These are phyloP conservation scores for Saussurea involucrata DNA, from an alignment of 129 eudicot species.

Conservation along the genomic window DNA sequence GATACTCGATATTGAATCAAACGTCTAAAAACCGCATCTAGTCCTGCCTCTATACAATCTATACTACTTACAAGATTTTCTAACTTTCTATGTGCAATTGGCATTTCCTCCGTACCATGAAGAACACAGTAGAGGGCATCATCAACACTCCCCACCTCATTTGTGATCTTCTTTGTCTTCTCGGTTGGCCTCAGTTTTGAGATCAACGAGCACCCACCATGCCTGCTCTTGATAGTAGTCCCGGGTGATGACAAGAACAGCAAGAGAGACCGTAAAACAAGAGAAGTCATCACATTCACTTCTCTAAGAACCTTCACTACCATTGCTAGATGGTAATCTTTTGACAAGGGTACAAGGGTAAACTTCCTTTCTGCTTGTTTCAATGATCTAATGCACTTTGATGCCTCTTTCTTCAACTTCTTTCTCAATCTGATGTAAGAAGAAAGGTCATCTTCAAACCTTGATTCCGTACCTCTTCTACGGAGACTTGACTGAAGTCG, in stretches of 20 bases:
- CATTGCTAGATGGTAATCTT: constrained; percentile 32
- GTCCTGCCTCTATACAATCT: constrained; percentile 34
- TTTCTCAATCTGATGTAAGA: constrained; percentile 35
- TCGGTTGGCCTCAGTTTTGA: constrained; percentile 26
- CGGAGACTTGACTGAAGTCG: constrained; percentile 46
- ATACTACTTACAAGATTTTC: constrained; percentile 36
- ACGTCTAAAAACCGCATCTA: constrained; percentile 33
- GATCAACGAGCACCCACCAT: constrained; percentile 36
- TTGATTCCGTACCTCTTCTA: constrained; percentile 30
- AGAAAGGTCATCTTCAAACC: constrained; percentile 19
- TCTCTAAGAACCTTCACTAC: constrained; percentile 37
- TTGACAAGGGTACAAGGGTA: constrained; percentile 17
- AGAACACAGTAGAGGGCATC: constrained; percentile 29
- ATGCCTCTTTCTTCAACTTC: constrained; percentile 35
- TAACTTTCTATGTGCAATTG: constrained; percentile 33
- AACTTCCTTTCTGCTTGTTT: constrained; percentile 33
- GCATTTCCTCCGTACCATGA: constrained; percentile 27
- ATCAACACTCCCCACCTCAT: constrained; percentile 45
- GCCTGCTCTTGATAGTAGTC: constrained; percentile 13
- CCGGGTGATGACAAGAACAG: constrained; percentile 39
- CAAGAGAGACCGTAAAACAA: constrained; percentile 28
- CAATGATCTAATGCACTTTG: constrained; percentile 30
- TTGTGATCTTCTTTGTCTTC: constrained; percentile 21
- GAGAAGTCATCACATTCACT: constrained; percentile 28
- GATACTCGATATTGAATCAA: constrained; percentile 44